Evolutionary conservation across 1,284 basidiomycete genomes (phyloP), one percentile per base, ranked within the genome.

Genomic region (Waitea zeae): DNA sequence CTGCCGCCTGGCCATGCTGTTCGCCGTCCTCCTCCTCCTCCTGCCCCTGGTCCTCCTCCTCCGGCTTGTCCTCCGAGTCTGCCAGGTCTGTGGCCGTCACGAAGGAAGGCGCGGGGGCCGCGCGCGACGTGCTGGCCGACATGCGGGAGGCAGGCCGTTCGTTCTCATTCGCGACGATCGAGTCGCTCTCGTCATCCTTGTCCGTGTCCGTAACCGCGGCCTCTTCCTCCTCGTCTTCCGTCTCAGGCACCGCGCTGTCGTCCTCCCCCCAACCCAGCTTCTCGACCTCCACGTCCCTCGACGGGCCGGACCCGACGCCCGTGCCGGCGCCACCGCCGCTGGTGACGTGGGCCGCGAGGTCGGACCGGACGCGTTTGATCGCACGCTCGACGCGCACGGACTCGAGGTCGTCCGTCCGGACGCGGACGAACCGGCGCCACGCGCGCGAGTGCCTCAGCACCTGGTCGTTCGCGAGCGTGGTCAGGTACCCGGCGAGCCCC

Each of bases 401-500:
- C 57, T 88, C 76, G 31, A 90, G 56, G 51, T 90, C 86, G 48
- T 90, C 87, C 3, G 73, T 75, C 41, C 84, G 68, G 13, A 88
- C 82, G 28, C 74, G 64, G 33, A 87, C 74, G 44, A 90, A 90
- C n/a, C 80, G 69, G 47, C 77, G 79, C 86, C 86, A 90, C 2
- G 70, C 60, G 35, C 78, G 69, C 29, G 71, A 59, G 38, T 69
- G 62, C 30, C 79, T 70, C 19, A 86, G 50, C 2, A 57, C 50
- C 4, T 66, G 53, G 34, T 74, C 66, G 45, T 84, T 84, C 35
- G 83, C 71, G 18, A 88, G 50, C 2, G 70, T 64, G 1, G 83
- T 88, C 36, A 90, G 61, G 51, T 87, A 87, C 12, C 76, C 66
- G 4, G 82, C 80, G 35, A 90, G 64, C n/a, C 61, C 64, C 2